Conservation (phyloP, 768 basidiomycete genomes). For the Kwoniella sp. region DNA sequence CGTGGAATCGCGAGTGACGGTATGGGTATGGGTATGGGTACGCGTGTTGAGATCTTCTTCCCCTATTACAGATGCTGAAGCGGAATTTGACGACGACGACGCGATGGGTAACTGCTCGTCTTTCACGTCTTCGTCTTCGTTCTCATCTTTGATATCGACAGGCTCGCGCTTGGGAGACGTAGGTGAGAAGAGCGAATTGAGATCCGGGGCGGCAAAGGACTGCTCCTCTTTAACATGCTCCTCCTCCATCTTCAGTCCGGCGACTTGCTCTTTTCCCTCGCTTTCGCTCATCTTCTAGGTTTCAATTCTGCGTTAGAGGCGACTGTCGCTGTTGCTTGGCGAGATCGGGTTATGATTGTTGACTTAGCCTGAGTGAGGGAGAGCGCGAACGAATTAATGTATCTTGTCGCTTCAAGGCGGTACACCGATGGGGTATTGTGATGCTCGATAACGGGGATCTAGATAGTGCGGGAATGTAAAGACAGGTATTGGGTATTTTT, state of each 20-base stretch:
- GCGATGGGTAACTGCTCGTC: neutral
- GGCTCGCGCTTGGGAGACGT: neutral
- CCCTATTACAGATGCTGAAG: conserved; percentile 5
- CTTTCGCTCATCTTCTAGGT: neutral
- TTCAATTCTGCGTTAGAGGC: too few relatives aligned
- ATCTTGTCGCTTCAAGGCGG: too few relatives aligned
- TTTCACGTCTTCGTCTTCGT: neutral
- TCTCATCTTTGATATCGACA: neutral
- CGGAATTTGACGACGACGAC: neutral
- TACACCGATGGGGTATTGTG: too few relatives aligned
- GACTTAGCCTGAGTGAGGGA: too few relatives aligned
- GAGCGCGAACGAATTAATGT: too few relatives aligned
- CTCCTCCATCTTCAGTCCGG: neutral
- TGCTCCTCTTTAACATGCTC: neutral
- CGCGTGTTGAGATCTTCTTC: conserved; percentile 24
- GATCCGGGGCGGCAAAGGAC: too few relatives aligned
- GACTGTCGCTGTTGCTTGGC: too few relatives aligned
- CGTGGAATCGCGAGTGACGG: neutral
- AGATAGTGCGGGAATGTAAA: too few relatives aligned
- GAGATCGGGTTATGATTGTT: too few relatives aligned
- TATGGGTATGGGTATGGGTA: conserved; percentile 5
- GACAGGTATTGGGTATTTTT: too few relatives aligned
- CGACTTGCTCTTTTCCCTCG: neutral
- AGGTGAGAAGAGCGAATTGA: conserved; percentile 1
- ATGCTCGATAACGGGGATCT: too few relatives aligned